Evolutionary conservation across 345 rosid genomes (phyloP), one percentile per base, ranked within the genome.

Genomic region (Syzygium aromaticum): DNA sequence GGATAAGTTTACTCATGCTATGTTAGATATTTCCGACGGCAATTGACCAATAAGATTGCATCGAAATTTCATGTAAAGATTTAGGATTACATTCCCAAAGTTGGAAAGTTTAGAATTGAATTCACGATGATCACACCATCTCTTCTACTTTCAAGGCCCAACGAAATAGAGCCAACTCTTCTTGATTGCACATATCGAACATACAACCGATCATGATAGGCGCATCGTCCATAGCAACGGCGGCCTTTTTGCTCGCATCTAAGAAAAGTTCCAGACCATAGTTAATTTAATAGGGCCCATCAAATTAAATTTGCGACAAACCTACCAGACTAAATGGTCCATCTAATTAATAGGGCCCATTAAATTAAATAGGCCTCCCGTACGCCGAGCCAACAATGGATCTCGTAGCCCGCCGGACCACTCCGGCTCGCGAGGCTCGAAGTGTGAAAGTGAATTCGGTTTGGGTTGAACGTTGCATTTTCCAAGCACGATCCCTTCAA

Each of bases 1-100:
- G 16, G 0, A 0, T 33, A n/a, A 61, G 2, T 61, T 61, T n/a
- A 13, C 17, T n/a, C 0, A 3, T 7, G 7, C 46, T 6, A 43
- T 43, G 46, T 43, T 43, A 43, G 46, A 43, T 43, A 43, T 43
- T 43, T 43, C 46, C 7, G 46, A 43, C 3, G 46, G 46, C 46
- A 43, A 43, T 43, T 43, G 7, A 43, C 4, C 46, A 3, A 6
- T 4, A 43, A 43, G 46, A 43, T 4, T 43, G 7, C 46, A 5
- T 43, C 46, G 46, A 6, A 43, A 43, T 43, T 43, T 43, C 46
- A 43, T 4, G 7, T 7, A 43, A 5, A 6, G 46, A 7, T 43
- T 43, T 43, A 43, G 46, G 46, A 43, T 43, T 43, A 3, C 46
- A 43, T 43, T 43, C 46, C 6, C 46, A 43, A 43, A 43, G 46